A percentile compares a stretch with the other conserved stretches of the same genome.
Conservation (phyloP, 768 basidiomycete species). For the Amyloporia xantha region DNA sequence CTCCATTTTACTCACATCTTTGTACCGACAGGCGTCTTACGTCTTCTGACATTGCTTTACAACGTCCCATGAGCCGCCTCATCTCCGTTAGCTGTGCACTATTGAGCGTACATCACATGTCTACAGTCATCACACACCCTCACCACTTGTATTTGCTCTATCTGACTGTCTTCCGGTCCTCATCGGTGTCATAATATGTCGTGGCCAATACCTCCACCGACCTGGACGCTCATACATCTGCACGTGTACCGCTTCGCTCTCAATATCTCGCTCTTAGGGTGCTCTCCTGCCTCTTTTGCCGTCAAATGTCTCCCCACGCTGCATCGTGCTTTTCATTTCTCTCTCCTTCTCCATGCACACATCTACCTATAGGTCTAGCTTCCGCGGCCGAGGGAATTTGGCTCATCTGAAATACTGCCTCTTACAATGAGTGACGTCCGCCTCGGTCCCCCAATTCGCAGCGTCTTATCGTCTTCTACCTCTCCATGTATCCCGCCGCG, state of each 20-base stretch:
- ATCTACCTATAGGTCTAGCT: conserved; percentile 1
- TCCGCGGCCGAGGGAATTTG: background rate
- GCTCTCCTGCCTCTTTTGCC: conserved; percentile 11
- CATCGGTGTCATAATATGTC: background rate
- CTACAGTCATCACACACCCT: too few relatives aligned
- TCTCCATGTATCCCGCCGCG: conserved; percentile 15
- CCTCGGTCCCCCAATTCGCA: conserved; percentile 4
- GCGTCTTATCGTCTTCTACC: background rate
- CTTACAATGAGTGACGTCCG: conserved; percentile 5
- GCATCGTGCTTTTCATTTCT: conserved; percentile 24
- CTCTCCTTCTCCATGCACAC: conserved; percentile 7
- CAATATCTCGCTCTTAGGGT: conserved; percentile 5
- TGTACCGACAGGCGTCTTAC: too few relatives aligned
- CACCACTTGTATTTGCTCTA: too few relatives aligned
- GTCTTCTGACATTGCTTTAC: too few relatives aligned
- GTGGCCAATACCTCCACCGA: background rate
- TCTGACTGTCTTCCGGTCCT: too few relatives aligned
- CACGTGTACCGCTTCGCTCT: conserved; percentile 17
- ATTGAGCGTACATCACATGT: too few relatives aligned
- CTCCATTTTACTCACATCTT: too few relatives aligned
- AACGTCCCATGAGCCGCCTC: too few relatives aligned
- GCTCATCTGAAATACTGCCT: conserved; percentile 13
- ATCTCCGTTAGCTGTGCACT: too few relatives aligned
- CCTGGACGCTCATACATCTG: background rate
- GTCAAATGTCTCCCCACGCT: conserved; percentile 9